Evolutionary conservation across 306 rosid genomes (phyloP).

Genomic region (Luffa acutangula): DNA sequence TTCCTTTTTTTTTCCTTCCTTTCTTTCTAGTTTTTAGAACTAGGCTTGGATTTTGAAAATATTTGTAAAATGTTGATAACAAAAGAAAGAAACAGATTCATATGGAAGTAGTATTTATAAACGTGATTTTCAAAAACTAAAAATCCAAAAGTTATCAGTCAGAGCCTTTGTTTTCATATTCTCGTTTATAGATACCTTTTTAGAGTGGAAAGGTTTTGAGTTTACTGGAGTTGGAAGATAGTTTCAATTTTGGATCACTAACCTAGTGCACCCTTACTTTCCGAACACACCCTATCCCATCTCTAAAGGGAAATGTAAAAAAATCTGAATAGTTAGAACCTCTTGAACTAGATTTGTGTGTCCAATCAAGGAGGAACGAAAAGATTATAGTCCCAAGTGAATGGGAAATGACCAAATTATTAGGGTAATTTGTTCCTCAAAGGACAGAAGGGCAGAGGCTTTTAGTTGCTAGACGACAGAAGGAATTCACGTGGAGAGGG

Average conservation of each 20-base stretch:
- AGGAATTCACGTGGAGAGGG: constrained; percentile 9
- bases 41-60: too few species aligned
- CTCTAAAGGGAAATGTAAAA: neutral
- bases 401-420: neutral
- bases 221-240: too few species aligned
- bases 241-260: neutral
- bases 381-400: neutral
- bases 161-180: neutral
- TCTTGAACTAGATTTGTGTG: neutral
- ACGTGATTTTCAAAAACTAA: too few species aligned
- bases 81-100: too few species aligned
- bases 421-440: neutral
- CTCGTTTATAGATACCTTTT: neutral
- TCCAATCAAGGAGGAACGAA: neutral
- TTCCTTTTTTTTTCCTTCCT: too few species aligned
- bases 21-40: too few species aligned
- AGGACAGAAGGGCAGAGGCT: neutral
- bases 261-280: neutral
- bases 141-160: too few species aligned
- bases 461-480: constrained; percentile 6
- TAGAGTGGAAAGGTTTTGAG: neutral
- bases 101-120: too few species aligned
- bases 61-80: too few species aligned
- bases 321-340: neutral
- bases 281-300: neutral